Evolutionary conservation across 2,329 filamentous ascomycete species (phyloP).

Genomic region (Diplodia scrobiculata): DNA sequence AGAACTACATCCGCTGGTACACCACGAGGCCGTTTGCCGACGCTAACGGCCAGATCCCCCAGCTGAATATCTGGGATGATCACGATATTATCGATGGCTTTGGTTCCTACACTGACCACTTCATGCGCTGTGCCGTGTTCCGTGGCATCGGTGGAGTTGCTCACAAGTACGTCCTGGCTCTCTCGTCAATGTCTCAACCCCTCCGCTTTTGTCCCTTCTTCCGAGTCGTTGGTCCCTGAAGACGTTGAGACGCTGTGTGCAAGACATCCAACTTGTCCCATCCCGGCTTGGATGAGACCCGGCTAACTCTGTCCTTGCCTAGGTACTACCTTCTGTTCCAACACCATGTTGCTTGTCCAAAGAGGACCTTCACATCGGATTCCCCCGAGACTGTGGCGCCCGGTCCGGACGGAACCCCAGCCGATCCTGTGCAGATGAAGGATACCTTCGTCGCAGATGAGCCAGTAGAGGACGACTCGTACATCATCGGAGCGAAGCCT

Average conservation of each 20-base stretch:
- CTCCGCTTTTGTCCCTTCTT: not conserved
- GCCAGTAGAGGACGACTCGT: conserved; percentile 66
- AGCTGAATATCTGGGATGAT: conserved; percentile 68
- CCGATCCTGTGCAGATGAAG: conserved; percentile 70
- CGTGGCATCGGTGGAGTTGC: conserved; percentile 64
- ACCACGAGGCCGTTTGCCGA: conserved; percentile 64
- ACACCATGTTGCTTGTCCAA: conserved; percentile 79
- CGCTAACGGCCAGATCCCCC: conserved; percentile 64
- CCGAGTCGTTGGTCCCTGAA: not conserved
- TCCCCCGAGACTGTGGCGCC: conserved; percentile 56
- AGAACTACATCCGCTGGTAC: conserved; percentile 68
- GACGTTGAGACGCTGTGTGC: not conserved
- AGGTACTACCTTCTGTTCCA: conserved; percentile 69
- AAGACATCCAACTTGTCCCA: not conserved
- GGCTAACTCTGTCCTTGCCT: not conserved
- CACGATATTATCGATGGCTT: conserved; percentile 69
- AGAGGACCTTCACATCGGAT: conserved; percentile 83
- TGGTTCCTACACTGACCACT: conserved; percentile 66
- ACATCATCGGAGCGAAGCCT: conserved; percentile 74
- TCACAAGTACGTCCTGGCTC: conserved; percentile 41
- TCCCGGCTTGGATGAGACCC: not conserved
- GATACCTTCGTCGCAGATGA: conserved; percentile 69
- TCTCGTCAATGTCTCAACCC: conserved; percentile 1
- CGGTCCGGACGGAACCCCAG: conserved; percentile 55
- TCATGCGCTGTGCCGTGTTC: conserved; percentile 67